Base-by-base conservation (phyloP, 495 filamentous ascomycete species). In the Xylona heveae region DNA sequence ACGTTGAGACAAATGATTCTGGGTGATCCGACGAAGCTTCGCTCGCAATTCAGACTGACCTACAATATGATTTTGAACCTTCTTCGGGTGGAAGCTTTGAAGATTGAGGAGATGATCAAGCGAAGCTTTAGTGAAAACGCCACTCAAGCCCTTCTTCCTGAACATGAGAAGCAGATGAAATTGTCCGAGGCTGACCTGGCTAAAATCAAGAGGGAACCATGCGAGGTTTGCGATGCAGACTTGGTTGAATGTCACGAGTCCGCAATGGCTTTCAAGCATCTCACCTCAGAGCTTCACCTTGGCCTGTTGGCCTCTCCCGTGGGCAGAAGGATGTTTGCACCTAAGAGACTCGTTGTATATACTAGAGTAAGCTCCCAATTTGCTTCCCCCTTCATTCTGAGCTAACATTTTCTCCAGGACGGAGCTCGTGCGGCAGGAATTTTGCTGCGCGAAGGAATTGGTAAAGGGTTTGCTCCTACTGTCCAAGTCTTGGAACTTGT, bases 81-180 rank as follows among this genome's bases (percentile, higher is more conserved):
- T 5, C 59, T 97, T 14, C 74, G 88, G 13, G 88, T 97, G 12
- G 88, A 97, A 54, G 90, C 88, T 5, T 54, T 97, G 34, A 95
- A 93, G 55, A 95, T 97, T 41, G 88, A 97, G 51, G 88, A 97
- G 53, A 97, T 97, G 88, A 97, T 97, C 57, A 97, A 97, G 61
- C 71, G 88, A 40, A 92, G 81, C 49, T 97, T 97, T 63, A 91
- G 82, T 36, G 88, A 97, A 52, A 88, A 97, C 54, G 83, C 83
- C n/a, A 94, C 90, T 0, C 90, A 95, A 44, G 85, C 90, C 38
- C 57, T 95, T 20, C 58, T 95, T 7, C 88, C 88, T 1, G 81
- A 93, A 51, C 84, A 94, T 40, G 85, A 95, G 54, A 85, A 84
- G 47, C 71, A 80, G 41, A 77, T 95, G 27, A 81, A 85, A 45